phyloP scores from a whole-genome alignment of 2,329 filamentous ascomycete genomes.

The Aspergillus flavus region DNA sequence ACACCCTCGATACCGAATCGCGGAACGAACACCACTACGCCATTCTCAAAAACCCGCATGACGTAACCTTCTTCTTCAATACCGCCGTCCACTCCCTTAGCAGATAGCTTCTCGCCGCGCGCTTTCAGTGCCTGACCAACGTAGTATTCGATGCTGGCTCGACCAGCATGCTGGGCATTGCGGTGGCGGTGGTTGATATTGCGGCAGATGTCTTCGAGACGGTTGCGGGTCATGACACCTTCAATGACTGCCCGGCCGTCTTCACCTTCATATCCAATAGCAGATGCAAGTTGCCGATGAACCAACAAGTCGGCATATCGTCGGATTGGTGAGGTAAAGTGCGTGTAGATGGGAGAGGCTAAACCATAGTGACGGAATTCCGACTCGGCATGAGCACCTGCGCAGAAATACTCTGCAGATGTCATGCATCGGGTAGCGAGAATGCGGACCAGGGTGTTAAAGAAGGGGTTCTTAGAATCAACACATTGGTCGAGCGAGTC shows the following conservation, averaged over 20 bases:
- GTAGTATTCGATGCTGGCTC: constrained; percentile 95
- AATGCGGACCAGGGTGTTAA: constrained; percentile 97
- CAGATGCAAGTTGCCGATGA: constrained; percentile 90
- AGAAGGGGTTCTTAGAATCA: constrained; percentile 83
- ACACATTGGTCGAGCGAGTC: constrained; percentile 86
- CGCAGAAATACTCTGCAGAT: constrained; percentile 96
- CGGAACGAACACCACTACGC: constrained; percentile 94
- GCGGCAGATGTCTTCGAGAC: constrained; percentile 90
- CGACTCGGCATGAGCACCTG: constrained; percentile 86
- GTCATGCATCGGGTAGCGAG: constrained; percentile 99
- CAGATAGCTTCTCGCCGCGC: constrained; percentile 52
- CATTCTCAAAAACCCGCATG: constrained; percentile 97
- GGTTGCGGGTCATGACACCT: constrained; percentile 75
- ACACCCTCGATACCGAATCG: constrained; percentile 93
- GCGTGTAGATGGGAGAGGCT: constrained; percentile 95
- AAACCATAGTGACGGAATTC: constrained; percentile 98
- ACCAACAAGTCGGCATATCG: constrained; percentile 96
- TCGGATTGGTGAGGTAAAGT: constrained; percentile 96
- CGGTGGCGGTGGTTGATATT: constrained; percentile 98
- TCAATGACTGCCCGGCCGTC: constrained; percentile 69
- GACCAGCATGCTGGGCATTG: constrained; percentile 93
- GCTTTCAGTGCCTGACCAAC: constrained; percentile 93
- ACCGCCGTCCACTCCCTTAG: constrained; percentile 37
- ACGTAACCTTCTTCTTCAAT: constrained; percentile 90
- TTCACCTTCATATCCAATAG: constrained; percentile 77